Percentiles rank a stretch among this genome's conserved stretches.
Evolutionary conservation across 306 rosid genomes (phyloP).

Genomic region (Castanea sativa): DNA sequence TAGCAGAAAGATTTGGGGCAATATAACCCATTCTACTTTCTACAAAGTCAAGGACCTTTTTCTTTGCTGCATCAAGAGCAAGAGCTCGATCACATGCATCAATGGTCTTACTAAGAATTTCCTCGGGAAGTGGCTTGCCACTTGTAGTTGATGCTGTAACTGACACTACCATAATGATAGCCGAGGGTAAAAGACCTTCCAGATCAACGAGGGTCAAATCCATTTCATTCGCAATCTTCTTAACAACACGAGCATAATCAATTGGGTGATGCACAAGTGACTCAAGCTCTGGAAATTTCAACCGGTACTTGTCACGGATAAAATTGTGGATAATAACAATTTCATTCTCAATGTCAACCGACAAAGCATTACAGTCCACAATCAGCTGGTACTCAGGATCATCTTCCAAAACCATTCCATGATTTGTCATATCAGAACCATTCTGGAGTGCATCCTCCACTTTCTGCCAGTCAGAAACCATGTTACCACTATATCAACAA

Average conservation of each 20-base stretch:
- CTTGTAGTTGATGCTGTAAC: slow-evolving; percentile 97
- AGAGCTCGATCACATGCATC: slow-evolving; percentile 99
- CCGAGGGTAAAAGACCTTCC: slow-evolving; percentile 93
- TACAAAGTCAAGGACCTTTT: slow-evolving; percentile 89
- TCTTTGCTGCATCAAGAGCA: slow-evolving; percentile 78
- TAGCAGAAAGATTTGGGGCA: slow-evolving; percentile 91
- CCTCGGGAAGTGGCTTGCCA: slow-evolving; percentile 97
- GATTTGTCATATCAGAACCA: slow-evolving; percentile 54
- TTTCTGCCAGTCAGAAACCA: slow-evolving; percentile 57
- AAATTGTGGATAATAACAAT: slow-evolving; percentile 83
- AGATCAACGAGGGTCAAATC: slow-evolving; percentile 92
- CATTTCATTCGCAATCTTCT: slow-evolving; percentile 94
- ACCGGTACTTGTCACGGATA: slow-evolving; percentile 89
- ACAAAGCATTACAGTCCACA: slow-evolving; percentile 85
- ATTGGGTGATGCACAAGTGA: slow-evolving; percentile 93
- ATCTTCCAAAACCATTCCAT: slow-evolving; percentile 72
- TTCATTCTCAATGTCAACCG: slow-evolving; percentile 96
- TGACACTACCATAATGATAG: slow-evolving; percentile 93
- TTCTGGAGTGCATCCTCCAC: slow-evolving; percentile 81
- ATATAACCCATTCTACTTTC: slow-evolving; percentile 98
- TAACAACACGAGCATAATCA: slow-evolving; percentile 94
- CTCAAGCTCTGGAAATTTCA: slow-evolving; percentile 95
- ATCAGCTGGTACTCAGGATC: slow-evolving; percentile 95
- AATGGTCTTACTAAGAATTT: slow-evolving; percentile 65
- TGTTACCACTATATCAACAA: slow-evolving; percentile 18